Evolutionary conservation across 805 yeast species (phyloP), one percentile per base, ranked within the genome.

Genomic region (Saccharomycopsis sp.): DNA sequence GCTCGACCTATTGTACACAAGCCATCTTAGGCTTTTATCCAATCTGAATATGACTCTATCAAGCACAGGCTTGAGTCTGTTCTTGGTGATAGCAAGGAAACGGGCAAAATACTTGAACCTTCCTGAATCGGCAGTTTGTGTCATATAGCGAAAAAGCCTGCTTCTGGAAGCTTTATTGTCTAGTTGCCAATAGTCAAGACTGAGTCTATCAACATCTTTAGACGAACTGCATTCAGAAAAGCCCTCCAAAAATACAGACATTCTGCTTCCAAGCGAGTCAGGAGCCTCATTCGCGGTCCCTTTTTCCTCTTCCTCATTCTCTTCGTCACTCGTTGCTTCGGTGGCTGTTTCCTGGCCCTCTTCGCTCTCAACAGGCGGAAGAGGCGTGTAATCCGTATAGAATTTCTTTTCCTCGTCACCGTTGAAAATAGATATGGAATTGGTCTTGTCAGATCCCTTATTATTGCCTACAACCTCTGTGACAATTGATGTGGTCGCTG

Each of bases 131-230:
- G 73, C 68, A 52, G 77, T 72, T 21, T 79, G 81, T 3, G 76
- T 70, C 57, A 89, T 79, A 65, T 81, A 82, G 55, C 77, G 79
- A 53, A 81, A 65, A 5, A 91, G 66, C 62, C 89, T 74, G 62
- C 82, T 79, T 52, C 77, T 79, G 0, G 95, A 82, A 0, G 94
- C 91, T 67, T 85, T 89, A 65, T 87, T 88, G 66, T 85, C 80
- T 23, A 89, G 69, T 7, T 70, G 70, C 80, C 86, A 79, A 67
- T 79, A 85, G 7, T 73, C 74, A 15, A 67, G 59, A 0, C 77
- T 79, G 3, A 79, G 68, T 2, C 71, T 68, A 59, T 84, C 87
- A 18, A 85, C 70, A 18, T 78, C 83, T 52, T 75, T 73, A 7
- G 75, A 80, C 1, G 79, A 72, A 2, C 70, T 66, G 0, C 78